Evolutionary conservation across 768 basidiomycete species (phyloP).

Genomic region (Suillus decipiens): DNA sequence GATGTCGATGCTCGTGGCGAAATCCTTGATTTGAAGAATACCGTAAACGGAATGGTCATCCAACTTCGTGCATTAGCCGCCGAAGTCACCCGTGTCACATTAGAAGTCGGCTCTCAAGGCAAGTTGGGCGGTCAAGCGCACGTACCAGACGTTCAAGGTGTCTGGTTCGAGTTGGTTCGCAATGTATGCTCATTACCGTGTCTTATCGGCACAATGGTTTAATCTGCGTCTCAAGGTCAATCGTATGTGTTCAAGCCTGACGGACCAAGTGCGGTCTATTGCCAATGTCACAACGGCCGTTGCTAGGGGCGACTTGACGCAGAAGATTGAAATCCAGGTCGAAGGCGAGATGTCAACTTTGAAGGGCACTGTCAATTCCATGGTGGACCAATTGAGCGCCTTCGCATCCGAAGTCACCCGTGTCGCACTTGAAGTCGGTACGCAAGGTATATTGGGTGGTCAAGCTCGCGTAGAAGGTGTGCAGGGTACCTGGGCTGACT

Average conservation of each 20-base stretch:
- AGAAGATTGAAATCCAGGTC: slow-evolving; percentile 90
- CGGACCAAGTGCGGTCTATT: slow-evolving; percentile 81
- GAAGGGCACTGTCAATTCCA: slow-evolving; percentile 87
- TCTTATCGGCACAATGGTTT: neutral
- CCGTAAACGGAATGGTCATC: slow-evolving; percentile 55
- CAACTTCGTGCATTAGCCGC: slow-evolving; percentile 66
- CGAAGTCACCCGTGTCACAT: slow-evolving; percentile 81
- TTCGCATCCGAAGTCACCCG: slow-evolving; percentile 84
- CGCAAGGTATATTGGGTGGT: slow-evolving; percentile 87
- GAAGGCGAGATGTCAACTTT: slow-evolving; percentile 86
- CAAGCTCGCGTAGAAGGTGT: slow-evolving; percentile 90
- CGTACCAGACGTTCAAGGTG: slow-evolving; percentile 89
- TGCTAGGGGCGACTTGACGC: slow-evolving; percentile 86
- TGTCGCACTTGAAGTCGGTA: slow-evolving; percentile 88
- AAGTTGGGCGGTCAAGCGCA: slow-evolving; percentile 87
- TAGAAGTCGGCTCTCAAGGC: slow-evolving; percentile 87
- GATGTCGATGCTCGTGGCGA: slow-evolving; percentile 91
- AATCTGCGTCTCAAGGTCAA: slow-evolving; percentile 52
- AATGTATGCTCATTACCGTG: slow-evolving; percentile 48
- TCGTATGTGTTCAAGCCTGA: slow-evolving; percentile 79
- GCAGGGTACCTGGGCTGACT: slow-evolving; percentile 90
- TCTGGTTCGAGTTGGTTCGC: slow-evolving; percentile 81
- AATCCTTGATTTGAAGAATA: slow-evolving; percentile 78
- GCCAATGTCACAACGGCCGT: slow-evolving; percentile 88
- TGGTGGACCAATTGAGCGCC: slow-evolving; percentile 88